Evolutionary conservation across 2,329 filamentous ascomycete genomes (phyloP), one percentile per base, ranked within the genome.

Genomic region (Fusarium anthophilum): DNA sequence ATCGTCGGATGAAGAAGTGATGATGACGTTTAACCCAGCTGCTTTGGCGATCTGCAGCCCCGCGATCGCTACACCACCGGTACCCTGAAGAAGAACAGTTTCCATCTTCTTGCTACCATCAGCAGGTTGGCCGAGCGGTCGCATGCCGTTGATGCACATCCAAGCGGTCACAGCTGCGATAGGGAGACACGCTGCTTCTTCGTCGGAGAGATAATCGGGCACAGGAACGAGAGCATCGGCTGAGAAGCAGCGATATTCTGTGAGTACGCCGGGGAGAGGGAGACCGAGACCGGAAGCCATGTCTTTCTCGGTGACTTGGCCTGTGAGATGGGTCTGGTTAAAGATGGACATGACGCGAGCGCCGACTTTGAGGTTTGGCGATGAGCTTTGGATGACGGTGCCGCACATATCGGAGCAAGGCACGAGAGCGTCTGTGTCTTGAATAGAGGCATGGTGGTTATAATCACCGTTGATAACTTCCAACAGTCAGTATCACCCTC

Each of bases 351-450:
- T 85, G 44, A 94, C 91, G n/a, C 91, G 88, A 65, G 92, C 89
- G 66, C 91, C 91, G 22, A 83, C 81, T 61, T 85, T 84, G 83
- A 89, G 89, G 39, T 77, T 75, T 10, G 70, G 51, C 11, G 83
- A 82, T 15, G 84, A 82, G n/a, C 82, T 83, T 38, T 70, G 59
- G 5, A 88, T 82, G 51, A 94, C 84, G 14, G 86, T 85, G 50
- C 92, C 92, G 81, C 91, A 92, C 86, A 92, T 92, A 81, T 94
- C 92, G 28, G 91, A 92, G 80, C 90, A 91, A 4, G 91, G 91
- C 3, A 93, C 89, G 18, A 93, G 76, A 63, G 84, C 67, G 60
- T 81, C 60, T 59, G 80, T 70, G 43, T 80, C 73, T 20, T 80
- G 69, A 51, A 90, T 82, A 8, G 86, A 85, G 74, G 87, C 86